phyloP scores from a whole-genome alignment of 164 flowering plant genomes.

The Dillenia suffruticosa region DNA sequence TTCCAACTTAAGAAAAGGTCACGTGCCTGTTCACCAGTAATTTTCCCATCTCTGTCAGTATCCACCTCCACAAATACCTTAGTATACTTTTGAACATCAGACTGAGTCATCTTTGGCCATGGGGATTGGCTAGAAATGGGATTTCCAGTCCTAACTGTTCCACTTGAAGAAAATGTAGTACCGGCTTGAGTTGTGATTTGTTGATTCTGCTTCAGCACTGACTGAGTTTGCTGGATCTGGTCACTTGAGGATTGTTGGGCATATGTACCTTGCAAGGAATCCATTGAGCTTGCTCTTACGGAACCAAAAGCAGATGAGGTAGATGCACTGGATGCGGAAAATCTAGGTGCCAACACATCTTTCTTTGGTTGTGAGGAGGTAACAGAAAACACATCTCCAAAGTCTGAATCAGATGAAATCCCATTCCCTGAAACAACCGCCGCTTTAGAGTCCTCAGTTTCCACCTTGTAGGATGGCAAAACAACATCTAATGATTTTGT shows the following conservation, averaged over 20 bases:
- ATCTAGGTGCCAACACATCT: constrained; percentile 23
- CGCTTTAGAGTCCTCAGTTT: constrained; percentile 45
- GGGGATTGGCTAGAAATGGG: constrained; percentile 45
- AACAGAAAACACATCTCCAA: constrained; percentile 73
- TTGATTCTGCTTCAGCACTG: constrained; percentile 35
- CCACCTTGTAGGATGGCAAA: constrained; percentile 27
- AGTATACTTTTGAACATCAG: constrained; percentile 81
- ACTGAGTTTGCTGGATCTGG: constrained; percentile 40
- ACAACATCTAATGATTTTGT: constrained; percentile 29
- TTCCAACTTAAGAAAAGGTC: constrained; percentile 93
- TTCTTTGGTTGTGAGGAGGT: constrained; percentile 35
- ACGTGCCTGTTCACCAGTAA: constrained; percentile 89
- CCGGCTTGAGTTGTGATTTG: constrained; percentile 34
- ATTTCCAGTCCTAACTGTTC: constrained; percentile 39
- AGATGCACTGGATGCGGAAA: constrained; percentile 34
- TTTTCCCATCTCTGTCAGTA: constrained; percentile 89
- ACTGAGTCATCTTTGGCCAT: constrained; percentile 91
- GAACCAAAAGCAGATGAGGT: constrained; percentile 42
- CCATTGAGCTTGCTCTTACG: constrained; percentile 47
- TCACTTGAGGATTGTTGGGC: constrained; percentile 32
- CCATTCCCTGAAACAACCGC: constrained; percentile 62
- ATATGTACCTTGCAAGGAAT: constrained; percentile 51
- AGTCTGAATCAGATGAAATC: constrained; percentile 41
- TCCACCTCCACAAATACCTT: constrained; percentile 90
- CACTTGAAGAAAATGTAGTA: constrained; percentile 31